These are phyloP conservation scores for Acidomyces sp. DNA, from an alignment of 495 filamentous ascomycete genomes.

Conservation along the genomic window DNA sequence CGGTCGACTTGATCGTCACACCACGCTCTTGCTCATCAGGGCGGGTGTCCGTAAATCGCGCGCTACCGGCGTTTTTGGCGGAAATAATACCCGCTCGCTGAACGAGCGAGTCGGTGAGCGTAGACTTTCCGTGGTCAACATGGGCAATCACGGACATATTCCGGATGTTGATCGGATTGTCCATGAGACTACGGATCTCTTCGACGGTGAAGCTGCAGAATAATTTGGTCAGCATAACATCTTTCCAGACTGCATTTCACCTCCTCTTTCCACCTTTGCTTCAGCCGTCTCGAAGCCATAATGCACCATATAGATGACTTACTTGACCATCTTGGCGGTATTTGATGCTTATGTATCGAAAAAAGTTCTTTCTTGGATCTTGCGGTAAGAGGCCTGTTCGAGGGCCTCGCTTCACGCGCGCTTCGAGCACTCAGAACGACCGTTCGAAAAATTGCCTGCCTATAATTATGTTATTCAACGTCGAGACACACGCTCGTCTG, in stretches of 20 bases:
- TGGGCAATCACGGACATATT: conserved; percentile 99
- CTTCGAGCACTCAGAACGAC: conserved; percentile 14
- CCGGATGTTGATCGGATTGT: conserved; percentile 93
- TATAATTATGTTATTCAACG: conserved; percentile 3
- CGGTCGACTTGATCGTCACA: conserved; percentile 99
- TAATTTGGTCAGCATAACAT: too few relatives aligned
- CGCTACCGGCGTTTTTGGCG: conserved; percentile 89
- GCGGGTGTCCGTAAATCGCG: conserved; percentile 92
- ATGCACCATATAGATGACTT: conserved; percentile 52
- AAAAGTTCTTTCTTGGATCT: conserved; percentile 7
- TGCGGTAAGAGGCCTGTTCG: conserved; percentile 4
- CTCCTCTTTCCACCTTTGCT: too few relatives aligned
- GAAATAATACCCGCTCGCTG: conserved; percentile 99
- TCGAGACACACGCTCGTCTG: not conserved
- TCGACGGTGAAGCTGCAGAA: conserved; percentile 99
- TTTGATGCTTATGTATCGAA: conserved; percentile 28
- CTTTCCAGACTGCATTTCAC: too few relatives aligned
- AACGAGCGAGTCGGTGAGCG: conserved; percentile 95
- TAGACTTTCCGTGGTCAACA: conserved; percentile 99
- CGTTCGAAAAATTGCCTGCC: conserved; percentile 14
- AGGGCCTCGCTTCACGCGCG: conserved; percentile 15
- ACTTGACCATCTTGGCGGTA: conserved; percentile 99
- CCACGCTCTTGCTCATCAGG: conserved; percentile 97
- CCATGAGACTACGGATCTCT: conserved; percentile 94
- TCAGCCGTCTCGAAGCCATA: too few relatives aligned